phyloP scores from a whole-genome alignment of 1,284 basidiomycete species.

The Puccinia novopanici region DNA sequence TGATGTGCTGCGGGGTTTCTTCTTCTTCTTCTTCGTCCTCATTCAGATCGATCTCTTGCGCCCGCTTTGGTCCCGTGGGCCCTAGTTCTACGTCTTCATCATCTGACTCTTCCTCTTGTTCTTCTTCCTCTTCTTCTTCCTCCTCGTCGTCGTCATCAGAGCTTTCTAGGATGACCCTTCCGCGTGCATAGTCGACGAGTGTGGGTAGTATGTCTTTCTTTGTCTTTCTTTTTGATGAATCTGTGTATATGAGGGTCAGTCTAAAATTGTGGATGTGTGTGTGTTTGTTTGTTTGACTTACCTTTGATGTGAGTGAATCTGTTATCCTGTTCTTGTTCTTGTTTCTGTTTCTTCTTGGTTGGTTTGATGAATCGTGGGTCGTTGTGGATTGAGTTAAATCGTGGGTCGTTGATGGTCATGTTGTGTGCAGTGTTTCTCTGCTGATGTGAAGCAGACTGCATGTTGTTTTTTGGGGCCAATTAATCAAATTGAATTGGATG shows the following conservation, averaged over 20 bases:
- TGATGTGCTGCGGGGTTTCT: constrained; percentile 54
- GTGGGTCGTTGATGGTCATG: constrained; percentile 22
- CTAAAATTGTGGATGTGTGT: too few species aligned
- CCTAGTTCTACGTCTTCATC: constrained; percentile 54
- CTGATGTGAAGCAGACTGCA: too few species aligned
- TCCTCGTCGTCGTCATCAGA: constrained; percentile 63
- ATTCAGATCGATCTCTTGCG: background rate
- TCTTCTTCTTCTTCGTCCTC: background rate
- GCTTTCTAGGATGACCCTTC: constrained; percentile 80
- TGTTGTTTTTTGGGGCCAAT: too few species aligned
- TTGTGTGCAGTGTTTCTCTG: too few species aligned
- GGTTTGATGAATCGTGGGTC: constrained; percentile 44
- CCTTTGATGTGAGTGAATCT: background rate
- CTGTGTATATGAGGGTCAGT: background rate
- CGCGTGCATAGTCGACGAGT: constrained; percentile 82
- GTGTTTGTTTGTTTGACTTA: background rate
- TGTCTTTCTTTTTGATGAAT: background rate
- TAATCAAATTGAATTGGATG: too few species aligned
- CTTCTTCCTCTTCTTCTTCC: constrained; percentile 47
- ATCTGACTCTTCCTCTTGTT: constrained; percentile 56
- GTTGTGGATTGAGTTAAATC: constrained; percentile 11
- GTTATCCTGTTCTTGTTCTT: background rate
- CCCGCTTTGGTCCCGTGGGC: background rate
- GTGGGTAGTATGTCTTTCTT: background rate
- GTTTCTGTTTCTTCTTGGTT: background rate